Conservation (phyloP, 805 yeast genomes). For the Saccharomycopsis vini region DNA sequence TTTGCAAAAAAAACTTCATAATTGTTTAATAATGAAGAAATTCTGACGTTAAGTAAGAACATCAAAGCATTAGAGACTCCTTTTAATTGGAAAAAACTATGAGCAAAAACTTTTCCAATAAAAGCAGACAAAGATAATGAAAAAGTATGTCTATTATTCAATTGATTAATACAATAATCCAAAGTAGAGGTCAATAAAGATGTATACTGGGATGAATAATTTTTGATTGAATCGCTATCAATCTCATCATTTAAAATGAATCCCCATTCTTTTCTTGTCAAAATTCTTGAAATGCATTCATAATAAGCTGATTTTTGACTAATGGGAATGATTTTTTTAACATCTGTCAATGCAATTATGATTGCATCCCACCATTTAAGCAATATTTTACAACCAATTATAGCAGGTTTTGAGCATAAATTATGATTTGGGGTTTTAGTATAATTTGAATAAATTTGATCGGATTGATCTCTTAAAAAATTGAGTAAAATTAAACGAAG, state of each 20-base stretch:
- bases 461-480: slow-evolving; percentile 14
- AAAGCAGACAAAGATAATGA: slow-evolving; percentile 46
- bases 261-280: slow-evolving; percentile 41
- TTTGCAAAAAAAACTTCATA: slow-evolving; percentile 21
- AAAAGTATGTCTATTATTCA: slow-evolving; percentile 33
- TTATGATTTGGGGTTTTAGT: slow-evolving; percentile 4
- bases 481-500: slow-evolving; percentile 11
- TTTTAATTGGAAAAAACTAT: slow-evolving; percentile 40
- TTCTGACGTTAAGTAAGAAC: slow-evolving; percentile 49
- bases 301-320: slow-evolving; percentile 44
- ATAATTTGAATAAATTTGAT: slow-evolving; percentile 4
- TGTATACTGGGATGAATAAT: slow-evolving; percentile 17
- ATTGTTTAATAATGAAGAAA: slow-evolving; percentile 27
- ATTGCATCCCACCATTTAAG: slow-evolving; percentile 50
- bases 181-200: slow-evolving; percentile 36
- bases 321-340: slow-evolving; percentile 30
- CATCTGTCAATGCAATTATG: slow-evolving; percentile 26
- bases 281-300: slow-evolving; percentile 45
- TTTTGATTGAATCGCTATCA: not conserved
- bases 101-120: slow-evolving; percentile 55
- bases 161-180: slow-evolving; percentile 37
- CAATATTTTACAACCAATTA: slow-evolving; percentile 20
- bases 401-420: slow-evolving; percentile 7
- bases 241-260: not conserved
- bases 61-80: slow-evolving; percentile 43